Evolutionary conservation across 1,284 basidiomycete species (phyloP), one percentile per base, ranked within the genome.

Genomic region (Malassezia equina): DNA sequence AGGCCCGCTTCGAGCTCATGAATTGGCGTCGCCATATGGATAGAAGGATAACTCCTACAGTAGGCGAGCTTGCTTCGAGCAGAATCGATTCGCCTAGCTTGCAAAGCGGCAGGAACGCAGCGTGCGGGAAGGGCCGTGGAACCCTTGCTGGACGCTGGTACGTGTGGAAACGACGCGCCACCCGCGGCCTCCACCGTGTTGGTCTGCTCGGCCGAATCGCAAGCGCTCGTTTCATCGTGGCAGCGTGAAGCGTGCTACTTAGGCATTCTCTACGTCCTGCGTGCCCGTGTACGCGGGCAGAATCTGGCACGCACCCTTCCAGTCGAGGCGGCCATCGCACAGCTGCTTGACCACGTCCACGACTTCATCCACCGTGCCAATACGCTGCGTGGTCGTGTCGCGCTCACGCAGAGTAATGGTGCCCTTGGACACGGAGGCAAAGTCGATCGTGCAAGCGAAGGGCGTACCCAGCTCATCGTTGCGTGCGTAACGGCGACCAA

Each of bases 391-490:
- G 47, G 87, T 96, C 46, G 90, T 90, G 77, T 96, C 93, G 52
- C 93, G 86, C 77, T 98, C 93, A 39, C 71, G 64, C 41, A 74
- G 52, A 39, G 71, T 74, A 60, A 74, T 65, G 86, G 71, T 74
- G 42, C 71, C 70, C 56, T 71, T 71, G 53, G 53, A 56, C 86
- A 77, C 76, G 88, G 90, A 91, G 24, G 91, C 93, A 79, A 98
- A 98, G 78, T 98, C 93, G 60, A 98, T 81, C 5, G 94, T 98
- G 64, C 91, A 81, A 51, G 93, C 93, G 75, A 87, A 98, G 3
- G 93, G 93, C 32, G 93, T 98, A 64, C 93, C 93, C 40, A 99
- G 82, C 78, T 98, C 94, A 78, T 99, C 93, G 78, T 96, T 98
- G 61, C 94, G 83, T 28, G 94, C 84, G 77, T 98, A 98, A 33